Percentiles rank a stretch among this genome's conserved stretches.
phyloP scores from a whole-genome alignment of 768 basidiomycete species.

The Boletus insuetus region DNA sequence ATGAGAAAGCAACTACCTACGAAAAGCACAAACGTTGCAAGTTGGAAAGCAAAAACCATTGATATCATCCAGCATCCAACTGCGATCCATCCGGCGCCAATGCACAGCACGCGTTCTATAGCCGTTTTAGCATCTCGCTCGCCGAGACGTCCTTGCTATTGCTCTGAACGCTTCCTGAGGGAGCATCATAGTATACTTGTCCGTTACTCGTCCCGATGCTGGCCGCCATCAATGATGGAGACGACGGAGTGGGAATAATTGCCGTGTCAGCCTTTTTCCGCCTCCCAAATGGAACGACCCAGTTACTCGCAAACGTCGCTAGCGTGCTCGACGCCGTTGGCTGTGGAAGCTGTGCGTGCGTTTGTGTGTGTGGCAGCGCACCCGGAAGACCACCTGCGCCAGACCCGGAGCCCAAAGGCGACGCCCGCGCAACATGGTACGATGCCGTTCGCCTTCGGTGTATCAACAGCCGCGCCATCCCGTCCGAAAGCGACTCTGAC shows the following conservation, averaged over 20 bases:
- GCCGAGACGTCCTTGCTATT: slow-evolving; percentile 31
- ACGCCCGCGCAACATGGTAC: slow-evolving; percentile 52
- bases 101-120: slow-evolving; percentile 8
- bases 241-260: slow-evolving; percentile 1
- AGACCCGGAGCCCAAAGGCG: slow-evolving; percentile 37
- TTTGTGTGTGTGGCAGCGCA: slow-evolving; percentile 2
- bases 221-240: not conserved
- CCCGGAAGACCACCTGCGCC: not conserved
- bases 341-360: slow-evolving; percentile 19
- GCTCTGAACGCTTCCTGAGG: slow-evolving; percentile 7
- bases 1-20: not conserved
- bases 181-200: slow-evolving; percentile 16
- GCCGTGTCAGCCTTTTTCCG: slow-evolving; percentile 37
- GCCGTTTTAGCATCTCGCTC: slow-evolving; percentile 37
- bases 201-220: slow-evolving; percentile 25
- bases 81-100: not conserved
- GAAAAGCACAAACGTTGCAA: not conserved
- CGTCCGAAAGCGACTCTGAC: slow-evolving; percentile 60
- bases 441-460: slow-evolving; percentile 59
- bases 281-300: slow-evolving; percentile 63
- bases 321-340: slow-evolving; percentile 50
- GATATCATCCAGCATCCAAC: not conserved
- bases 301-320: slow-evolving; percentile 59
- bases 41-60: slow-evolving; percentile 1
- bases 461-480: slow-evolving; percentile 45